Percentiles rank a stretch among this genome's conserved stretches.
phyloP scores from a whole-genome alignment of 768 basidiomycete species.

The Mycena kentingensis region DNA sequence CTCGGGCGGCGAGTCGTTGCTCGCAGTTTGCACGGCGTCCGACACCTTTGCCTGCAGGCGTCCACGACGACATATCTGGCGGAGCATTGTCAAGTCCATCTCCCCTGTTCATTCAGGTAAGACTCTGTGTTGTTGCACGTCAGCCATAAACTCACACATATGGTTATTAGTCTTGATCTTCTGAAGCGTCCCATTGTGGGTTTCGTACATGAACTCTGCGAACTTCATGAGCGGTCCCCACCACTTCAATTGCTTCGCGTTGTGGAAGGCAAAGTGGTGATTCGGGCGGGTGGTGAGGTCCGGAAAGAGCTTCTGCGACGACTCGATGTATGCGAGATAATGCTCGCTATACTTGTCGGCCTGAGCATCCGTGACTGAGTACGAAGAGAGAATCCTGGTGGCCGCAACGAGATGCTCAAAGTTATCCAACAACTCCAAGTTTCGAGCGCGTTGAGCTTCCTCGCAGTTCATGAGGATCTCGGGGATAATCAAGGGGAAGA shows the following conservation, averaged over 20 bases:
- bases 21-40: neutral
- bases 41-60: neutral
- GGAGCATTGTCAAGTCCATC: constrained; percentile 3
- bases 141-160: no score
- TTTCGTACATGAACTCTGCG: neutral
- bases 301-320: constrained; percentile 1
- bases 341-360: neutral
- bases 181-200: constrained; percentile 2
- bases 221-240: constrained; percentile 3
- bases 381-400: constrained; percentile 9
- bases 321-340: neutral
- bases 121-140: neutral
- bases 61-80: neutral
- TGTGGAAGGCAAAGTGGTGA: constrained; percentile 5
- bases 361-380: neutral
- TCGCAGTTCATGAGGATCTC: neutral
- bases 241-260: neutral
- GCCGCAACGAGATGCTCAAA: constrained; percentile 12
- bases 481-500: constrained; percentile 16
- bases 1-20: neutral
- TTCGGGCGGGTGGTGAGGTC: neutral
- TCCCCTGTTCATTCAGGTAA: neutral
- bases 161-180: constrained; percentile 5
- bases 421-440: constrained; percentile 3
- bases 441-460: neutral